phyloP scores from a whole-genome alignment of 164 flowering plant species.

The Warburgia ugandensis region DNA sequence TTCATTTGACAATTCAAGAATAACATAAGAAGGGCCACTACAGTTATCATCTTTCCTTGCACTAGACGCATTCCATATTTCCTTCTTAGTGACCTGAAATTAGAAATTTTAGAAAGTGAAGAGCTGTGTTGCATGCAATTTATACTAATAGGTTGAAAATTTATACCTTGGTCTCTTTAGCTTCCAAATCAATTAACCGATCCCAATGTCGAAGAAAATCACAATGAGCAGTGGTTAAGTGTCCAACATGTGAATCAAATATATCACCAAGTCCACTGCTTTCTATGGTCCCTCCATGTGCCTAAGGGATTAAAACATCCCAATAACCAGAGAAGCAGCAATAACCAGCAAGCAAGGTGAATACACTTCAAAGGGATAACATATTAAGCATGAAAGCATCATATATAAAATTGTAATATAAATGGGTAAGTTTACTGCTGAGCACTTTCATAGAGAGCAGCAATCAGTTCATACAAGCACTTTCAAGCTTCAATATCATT shows the following conservation, averaged over 20 bases:
- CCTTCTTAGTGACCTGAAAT: slow-evolving; percentile 48
- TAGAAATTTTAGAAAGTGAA: too few relatives aligned
- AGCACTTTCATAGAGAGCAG: too few relatives aligned
- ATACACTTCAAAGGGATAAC: too few relatives aligned
- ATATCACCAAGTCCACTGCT: slow-evolving; percentile 79
- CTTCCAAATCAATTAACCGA: slow-evolving; percentile 84
- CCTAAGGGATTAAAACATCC: slow-evolving; percentile 34
- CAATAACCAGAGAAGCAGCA: not conserved
- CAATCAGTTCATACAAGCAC: too few relatives aligned
- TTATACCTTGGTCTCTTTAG: slow-evolving; percentile 60
- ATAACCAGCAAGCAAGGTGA: too few relatives aligned
- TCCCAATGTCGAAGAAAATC: slow-evolving; percentile 78
- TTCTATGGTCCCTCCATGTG: slow-evolving; percentile 65
- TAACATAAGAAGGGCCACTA: slow-evolving; percentile 46
- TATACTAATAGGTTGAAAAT: not conserved
- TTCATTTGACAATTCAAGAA: slow-evolving; percentile 56
- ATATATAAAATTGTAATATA: too few relatives aligned
- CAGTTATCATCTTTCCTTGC: slow-evolving; percentile 24
- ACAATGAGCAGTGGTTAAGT: slow-evolving; percentile 53
- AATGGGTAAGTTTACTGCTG: too few relatives aligned
- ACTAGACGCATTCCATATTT: slow-evolving; percentile 39
- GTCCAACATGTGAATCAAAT: slow-evolving; percentile 53
- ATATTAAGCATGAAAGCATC: too few relatives aligned
- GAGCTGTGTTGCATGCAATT: not conserved
- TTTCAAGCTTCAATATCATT: too few relatives aligned